Conservation (phyloP, 2,329 filamentous ascomycete genomes). For the Fusarium secorum region DNA sequence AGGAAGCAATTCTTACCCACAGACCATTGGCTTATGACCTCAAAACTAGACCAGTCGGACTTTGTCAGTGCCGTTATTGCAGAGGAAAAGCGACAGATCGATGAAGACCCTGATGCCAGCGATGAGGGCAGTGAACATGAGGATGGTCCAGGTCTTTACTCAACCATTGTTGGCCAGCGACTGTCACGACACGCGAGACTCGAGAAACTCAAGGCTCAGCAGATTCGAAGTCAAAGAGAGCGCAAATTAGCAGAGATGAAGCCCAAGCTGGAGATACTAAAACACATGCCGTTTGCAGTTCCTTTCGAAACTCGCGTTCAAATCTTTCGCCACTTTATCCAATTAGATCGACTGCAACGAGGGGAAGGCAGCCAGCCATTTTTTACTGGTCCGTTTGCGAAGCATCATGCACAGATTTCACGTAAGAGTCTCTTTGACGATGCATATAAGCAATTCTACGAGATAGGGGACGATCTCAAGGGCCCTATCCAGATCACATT, state of each 20-base stretch:
- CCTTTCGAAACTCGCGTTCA: constrained; percentile 90
- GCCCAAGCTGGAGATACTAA: constrained; percentile 86
- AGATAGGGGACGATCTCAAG: constrained; percentile 82
- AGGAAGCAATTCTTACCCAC: constrained; percentile 81
- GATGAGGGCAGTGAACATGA: constrained; percentile 48
- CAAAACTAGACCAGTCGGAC: constrained; percentile 83
- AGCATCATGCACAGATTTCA: constrained; percentile 80
- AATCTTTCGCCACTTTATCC: constrained; percentile 93
- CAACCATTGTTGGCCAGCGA: constrained; percentile 61
- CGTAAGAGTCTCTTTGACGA: constrained; percentile 84
- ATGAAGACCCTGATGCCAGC: constrained; percentile 54
- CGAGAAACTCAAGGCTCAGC: constrained; percentile 69
- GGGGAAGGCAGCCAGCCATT: constrained; percentile 21
- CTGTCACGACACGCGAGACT: constrained; percentile 69
- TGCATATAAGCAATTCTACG: constrained; percentile 83
- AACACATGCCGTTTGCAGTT: constrained; percentile 97
- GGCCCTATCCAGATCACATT: constrained; percentile 98
- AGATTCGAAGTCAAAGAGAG: constrained; percentile 72
- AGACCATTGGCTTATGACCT: constrained; percentile 95
- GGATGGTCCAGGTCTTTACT: constrained; percentile 38
- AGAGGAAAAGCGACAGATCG: constrained; percentile 82
- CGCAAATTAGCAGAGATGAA: constrained; percentile 80
- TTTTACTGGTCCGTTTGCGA: constrained; percentile 51
- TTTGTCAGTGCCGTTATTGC: constrained; percentile 87
- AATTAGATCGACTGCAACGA: constrained; percentile 64